Evolutionary conservation across 176 grass and related monocot species (phyloP).

Genomic region (Thalia dealbata): DNA sequence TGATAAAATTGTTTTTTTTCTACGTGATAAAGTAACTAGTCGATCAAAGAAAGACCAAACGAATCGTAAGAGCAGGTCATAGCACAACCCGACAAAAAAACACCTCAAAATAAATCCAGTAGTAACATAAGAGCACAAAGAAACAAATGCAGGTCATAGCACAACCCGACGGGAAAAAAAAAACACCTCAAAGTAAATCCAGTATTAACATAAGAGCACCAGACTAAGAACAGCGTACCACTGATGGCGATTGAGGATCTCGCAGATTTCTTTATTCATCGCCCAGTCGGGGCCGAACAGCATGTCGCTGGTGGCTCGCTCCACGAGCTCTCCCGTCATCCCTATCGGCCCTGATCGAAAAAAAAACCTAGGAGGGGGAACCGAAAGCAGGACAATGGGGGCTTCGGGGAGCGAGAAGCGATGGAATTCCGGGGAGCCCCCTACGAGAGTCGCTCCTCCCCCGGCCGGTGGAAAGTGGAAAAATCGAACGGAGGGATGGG

Average conservation of each 20-base stretch:
- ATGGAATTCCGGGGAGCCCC: background rate
- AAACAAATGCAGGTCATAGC: background rate
- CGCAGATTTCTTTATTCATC: slow-evolving; percentile 82
- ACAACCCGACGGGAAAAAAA: background rate
- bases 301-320: slow-evolving; percentile 68
- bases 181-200: background rate
- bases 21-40: background rate
- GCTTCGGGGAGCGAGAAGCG: background rate
- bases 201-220: background rate
- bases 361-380: background rate
- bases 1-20: no score
- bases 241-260: slow-evolving; percentile 59
- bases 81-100: background rate
- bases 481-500: background rate
- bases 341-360: background rate
- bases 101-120: background rate
- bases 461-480: background rate
- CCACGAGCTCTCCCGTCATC: slow-evolving; percentile 29
- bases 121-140: background rate
- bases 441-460: background rate
- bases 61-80: background rate
- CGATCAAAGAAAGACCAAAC: background rate
- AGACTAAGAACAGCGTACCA: slow-evolving; percentile 26
- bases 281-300: slow-evolving; percentile 77
- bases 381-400: background rate